Evolutionary conservation across 345 rosid species (phyloP), one percentile per base, ranked within the genome.

Genomic region (Sisymbrium irio): DNA sequence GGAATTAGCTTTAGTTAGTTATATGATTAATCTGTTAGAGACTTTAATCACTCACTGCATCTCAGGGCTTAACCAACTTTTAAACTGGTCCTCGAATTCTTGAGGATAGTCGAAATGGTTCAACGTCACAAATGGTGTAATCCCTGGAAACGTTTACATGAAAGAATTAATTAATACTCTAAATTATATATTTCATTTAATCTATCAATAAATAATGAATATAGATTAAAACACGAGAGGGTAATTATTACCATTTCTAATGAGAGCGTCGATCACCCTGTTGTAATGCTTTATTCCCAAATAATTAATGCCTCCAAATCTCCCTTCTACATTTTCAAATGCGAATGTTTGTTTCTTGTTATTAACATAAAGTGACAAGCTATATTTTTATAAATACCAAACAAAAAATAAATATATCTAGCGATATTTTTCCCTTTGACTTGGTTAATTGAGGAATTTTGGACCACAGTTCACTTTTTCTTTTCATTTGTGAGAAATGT

Each of bases 91-190:
- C 41, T 83, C 98, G 3, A 93, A 79, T 74, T 86, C 89, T 78
- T 89, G 90, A 68, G 98, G 98, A 49, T 83, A 75, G 74, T 89
- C 97, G 3, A 72, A 85, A 81, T 93, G 96, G 40, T 83, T 83
- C 67, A 90, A 76, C 4, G 93, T 82, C 77, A 90, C 92, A 77
- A 93, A 93, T 15, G 98, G 97, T 41, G 67, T 78, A 61, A 93
- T 87, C 61, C 96, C 98, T 93, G 86, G 4, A 62, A 54, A 41
- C n/a, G 79, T 46, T 20, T 15, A 58, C 7, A 40, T 49, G 17
- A 20, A 71, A 15, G 15, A 33, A 18, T 46, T 17, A 27, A 19
- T 9, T 22, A 22, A 22, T 22, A 22, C 11, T 19, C 1, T 1
- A 7, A 65, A 6, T 41, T 36, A 3, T 41, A 40, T 53, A 5